Conservation (phyloP, 768 basidiomycete species). For the Termitomyces sp. region DNA sequence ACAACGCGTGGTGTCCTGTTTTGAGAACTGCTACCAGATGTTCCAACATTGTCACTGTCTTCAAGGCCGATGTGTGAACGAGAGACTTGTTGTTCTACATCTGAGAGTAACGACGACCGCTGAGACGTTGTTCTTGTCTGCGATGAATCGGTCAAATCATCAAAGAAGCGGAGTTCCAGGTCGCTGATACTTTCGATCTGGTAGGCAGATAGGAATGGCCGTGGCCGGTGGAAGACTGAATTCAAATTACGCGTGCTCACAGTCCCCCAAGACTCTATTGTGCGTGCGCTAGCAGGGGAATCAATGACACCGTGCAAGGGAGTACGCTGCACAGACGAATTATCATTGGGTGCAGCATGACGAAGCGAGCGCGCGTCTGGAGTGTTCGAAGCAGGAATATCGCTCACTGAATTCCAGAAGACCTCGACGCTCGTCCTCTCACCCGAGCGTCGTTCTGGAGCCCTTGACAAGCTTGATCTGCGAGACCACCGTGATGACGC, state of each 20-base stretch:
- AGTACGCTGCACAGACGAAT: neutral
- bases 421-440: neutral
- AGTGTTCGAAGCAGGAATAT: neutral
- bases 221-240: neutral
- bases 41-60: neutral
- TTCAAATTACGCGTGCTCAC: neutral
- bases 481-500: neutral
- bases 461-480: neutral
- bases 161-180: conserved; percentile 4
- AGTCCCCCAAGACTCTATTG: conserved; percentile 13
- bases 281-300: neutral
- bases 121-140: neutral
- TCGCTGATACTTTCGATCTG: conserved; percentile 8
- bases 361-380: neutral
- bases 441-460: neutral
- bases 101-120: conserved; percentile 4
- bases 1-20: conserved; percentile 5
- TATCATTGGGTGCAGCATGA: conserved; percentile 1
- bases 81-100: neutral
- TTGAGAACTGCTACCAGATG: neutral
- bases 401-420: neutral
- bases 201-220: conserved; percentile 3
- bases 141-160: neutral
- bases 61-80: neutral
- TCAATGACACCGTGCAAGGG: neutral